phyloP scores from a whole-genome alignment of 1,284 basidiomycete species.

The Trametes pubescens region DNA sequence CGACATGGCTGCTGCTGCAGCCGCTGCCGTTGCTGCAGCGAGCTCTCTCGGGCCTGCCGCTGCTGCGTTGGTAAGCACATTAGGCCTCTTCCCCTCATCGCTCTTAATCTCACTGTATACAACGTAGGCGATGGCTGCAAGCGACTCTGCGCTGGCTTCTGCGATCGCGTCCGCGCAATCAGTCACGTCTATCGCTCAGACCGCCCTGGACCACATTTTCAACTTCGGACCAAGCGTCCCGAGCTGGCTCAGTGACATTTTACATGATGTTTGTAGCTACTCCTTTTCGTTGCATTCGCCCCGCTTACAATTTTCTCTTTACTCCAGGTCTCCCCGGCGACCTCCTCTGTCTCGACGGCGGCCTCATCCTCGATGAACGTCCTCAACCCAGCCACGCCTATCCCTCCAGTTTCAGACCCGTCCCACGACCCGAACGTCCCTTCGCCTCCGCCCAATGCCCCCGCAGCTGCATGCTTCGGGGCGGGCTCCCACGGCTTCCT shows the following conservation, averaged over 20 bases:
- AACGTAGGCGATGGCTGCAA: constrained; percentile 3
- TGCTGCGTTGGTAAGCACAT: constrained; percentile 7
- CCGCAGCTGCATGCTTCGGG: constrained; percentile 12
- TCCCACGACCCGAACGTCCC: constrained; percentile 4
- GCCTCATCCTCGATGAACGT: background rate
- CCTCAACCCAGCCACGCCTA: constrained; percentile 5
- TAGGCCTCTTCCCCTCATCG: background rate
- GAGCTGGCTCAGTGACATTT: constrained; percentile 4
- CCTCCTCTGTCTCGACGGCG: constrained; percentile 6
- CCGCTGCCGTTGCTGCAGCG: constrained; percentile 12
- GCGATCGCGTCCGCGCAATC: constrained; percentile 5
- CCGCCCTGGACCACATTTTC: background rate
- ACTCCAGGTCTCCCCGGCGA: constrained; percentile 10
- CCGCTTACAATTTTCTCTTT: background rate
- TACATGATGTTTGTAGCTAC: background rate
- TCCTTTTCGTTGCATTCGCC: background rate
- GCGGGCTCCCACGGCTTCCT: constrained; percentile 16
- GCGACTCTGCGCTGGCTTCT: constrained; percentile 5
- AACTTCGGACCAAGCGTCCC: constrained; percentile 2
- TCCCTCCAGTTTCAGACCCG: constrained; percentile 10
- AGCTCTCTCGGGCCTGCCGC: constrained; percentile 14
- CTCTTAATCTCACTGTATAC: background rate
- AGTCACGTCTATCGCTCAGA: background rate
- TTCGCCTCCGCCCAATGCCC: background rate
- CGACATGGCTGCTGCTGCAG: constrained; percentile 6